These are phyloP conservation scores for Fraxinus platypoda DNA, from an alignment of 305 asterid genomes.

Conservation along the genomic window DNA sequence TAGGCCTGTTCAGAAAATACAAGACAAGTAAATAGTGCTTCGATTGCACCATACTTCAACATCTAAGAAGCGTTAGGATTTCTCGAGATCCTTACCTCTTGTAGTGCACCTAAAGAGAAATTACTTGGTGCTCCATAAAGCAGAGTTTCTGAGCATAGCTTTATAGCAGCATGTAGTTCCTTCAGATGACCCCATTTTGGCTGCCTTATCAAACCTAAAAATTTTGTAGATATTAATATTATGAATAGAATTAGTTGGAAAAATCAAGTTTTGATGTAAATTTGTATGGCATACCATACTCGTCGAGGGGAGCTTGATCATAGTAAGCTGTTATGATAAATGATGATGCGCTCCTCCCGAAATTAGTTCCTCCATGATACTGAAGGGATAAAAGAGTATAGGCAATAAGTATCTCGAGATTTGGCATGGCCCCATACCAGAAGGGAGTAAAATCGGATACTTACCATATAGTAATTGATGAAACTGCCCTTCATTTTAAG, in stretches of 20 bases:
- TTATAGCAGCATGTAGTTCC: slow-evolving; percentile 69
- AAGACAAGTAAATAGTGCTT: neutral
- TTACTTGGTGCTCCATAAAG: slow-evolving; percentile 46
- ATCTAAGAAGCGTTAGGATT: neutral
- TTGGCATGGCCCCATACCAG: neutral
- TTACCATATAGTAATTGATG: slow-evolving; percentile 90
- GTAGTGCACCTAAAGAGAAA: slow-evolving; percentile 50
- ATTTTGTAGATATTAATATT: neutral
- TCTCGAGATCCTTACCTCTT: slow-evolving; percentile 48
- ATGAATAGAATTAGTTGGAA: neutral
- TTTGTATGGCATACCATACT: slow-evolving; percentile 54
- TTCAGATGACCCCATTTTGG: slow-evolving; percentile 87
- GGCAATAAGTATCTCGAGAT: neutral
- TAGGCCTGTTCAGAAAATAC: slow-evolving; percentile 47
- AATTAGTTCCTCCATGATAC: slow-evolving; percentile 96
- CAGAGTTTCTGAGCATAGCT: slow-evolving; percentile 48
- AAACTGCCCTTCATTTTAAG: slow-evolving; percentile 80
- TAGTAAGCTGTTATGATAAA: slow-evolving; percentile 65
- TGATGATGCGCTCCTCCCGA: slow-evolving; percentile 62
- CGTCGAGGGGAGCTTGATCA: slow-evolving; percentile 89
- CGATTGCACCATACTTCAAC: neutral
- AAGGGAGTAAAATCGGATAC: neutral
- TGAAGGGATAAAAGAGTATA: slow-evolving; percentile 21
- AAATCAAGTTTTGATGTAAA: neutral
- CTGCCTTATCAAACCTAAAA: slow-evolving; percentile 65